Evolutionary conservation across 2,329 filamentous ascomycete species (phyloP).

Genomic region (Ustilaginoidea virens): DNA sequence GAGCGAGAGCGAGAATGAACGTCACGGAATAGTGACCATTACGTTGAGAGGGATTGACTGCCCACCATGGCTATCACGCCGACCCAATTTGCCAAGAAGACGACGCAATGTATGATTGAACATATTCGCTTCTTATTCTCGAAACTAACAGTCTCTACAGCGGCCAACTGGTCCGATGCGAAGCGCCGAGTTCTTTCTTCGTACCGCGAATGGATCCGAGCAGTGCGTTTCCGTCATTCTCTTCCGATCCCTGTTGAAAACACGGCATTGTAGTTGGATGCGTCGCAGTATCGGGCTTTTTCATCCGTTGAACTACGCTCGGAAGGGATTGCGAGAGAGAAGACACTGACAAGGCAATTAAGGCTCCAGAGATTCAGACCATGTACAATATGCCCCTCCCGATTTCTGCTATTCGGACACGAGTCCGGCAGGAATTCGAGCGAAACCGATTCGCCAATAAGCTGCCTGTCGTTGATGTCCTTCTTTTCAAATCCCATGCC

Average conservation of each 20-base stretch:
- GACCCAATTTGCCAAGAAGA: conserved; percentile 75
- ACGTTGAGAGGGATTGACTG: conserved; percentile 20
- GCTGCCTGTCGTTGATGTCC: conserved; percentile 71
- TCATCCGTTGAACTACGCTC: too few species aligned
- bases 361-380: conserved; percentile 93
- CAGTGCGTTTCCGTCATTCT: conserved; percentile 51
- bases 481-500: conserved; percentile 78
- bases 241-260: neutral
- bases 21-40: conserved; percentile 14
- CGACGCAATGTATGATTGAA: conserved; percentile 53
- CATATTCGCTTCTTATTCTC: conserved; percentile 1
- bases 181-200: conserved; percentile 72
- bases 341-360: conserved; percentile 8
- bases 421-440: conserved; percentile 95
- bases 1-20: conserved; percentile 10
- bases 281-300: too few species aligned
- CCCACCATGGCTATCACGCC: conserved; percentile 74
- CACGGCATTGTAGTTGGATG: too few species aligned
- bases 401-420: conserved; percentile 74
- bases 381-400: conserved; percentile 94
- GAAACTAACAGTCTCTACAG: conserved; percentile 35
- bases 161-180: conserved; percentile 79
- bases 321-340: too few species aligned
- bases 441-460: conserved; percentile 87
- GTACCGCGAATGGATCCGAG: conserved; percentile 92